Percentiles rank a stretch among this genome's conserved stretches.
Evolutionary conservation across 1,284 basidiomycete genomes (phyloP).

Genomic region (Hemileia vastatrix): DNA sequence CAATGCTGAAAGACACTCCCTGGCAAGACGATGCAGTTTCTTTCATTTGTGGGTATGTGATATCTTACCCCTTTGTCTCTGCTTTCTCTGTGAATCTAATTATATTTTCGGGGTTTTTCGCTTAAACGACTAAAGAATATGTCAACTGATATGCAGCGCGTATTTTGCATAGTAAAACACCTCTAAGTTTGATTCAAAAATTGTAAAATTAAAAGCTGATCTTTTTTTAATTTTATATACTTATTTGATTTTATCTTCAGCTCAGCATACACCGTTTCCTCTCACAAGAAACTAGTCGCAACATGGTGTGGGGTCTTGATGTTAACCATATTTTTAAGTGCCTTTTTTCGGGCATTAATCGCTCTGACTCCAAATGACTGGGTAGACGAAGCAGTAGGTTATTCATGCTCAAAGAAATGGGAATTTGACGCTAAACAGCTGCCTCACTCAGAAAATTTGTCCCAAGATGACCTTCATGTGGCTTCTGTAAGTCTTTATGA

Average conservation of each 20-base stretch:
- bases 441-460: constrained; percentile 6
- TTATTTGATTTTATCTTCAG: not conserved
- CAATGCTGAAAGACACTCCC: too few species aligned
- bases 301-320: constrained; percentile 19
- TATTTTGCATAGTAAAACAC: constrained; percentile 19
- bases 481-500: constrained; percentile 10
- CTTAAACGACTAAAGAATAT: too few species aligned
- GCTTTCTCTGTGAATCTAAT: too few species aligned
- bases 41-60: constrained; percentile 13
- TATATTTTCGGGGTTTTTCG: too few species aligned
- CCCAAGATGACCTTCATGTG: constrained; percentile 23
- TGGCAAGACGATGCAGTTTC: constrained; percentile 24
- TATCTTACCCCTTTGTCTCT: not conserved
- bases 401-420: not conserved
- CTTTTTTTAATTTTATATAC: not conserved
- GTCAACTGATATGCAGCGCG: constrained; percentile 23
- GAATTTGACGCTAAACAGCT: not conserved
- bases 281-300: constrained; percentile 9
- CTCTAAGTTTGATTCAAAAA: not conserved
- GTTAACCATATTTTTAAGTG: constrained; percentile 17
- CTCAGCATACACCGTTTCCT: constrained; percentile 19
- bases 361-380: constrained; percentile 13
- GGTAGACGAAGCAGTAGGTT: constrained; percentile 18
- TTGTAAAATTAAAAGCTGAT: not conserved
- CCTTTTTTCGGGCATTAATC: constrained; percentile 20